Evolutionary conservation across 495 filamentous ascomycete species (phyloP).

Genomic region (Entonaema liquescens): DNA sequence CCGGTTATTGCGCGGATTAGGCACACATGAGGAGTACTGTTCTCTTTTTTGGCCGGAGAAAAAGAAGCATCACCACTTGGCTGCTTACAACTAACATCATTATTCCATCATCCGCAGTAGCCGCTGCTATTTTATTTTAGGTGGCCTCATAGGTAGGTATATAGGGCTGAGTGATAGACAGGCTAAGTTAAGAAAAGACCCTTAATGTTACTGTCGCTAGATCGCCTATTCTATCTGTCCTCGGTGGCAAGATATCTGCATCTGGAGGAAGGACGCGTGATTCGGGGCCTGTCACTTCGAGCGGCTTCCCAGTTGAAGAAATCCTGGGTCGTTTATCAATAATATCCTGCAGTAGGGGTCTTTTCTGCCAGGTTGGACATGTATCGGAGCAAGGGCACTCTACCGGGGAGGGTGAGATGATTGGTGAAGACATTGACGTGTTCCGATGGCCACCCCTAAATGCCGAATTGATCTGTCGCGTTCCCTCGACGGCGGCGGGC

Average conservation of each 20-base stretch:
- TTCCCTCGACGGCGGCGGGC: constrained; percentile 20
- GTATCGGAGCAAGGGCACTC: constrained; percentile 24
- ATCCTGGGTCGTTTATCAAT: constrained; percentile 12
- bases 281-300: constrained; percentile 6
- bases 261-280: constrained; percentile 23
- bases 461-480: constrained; percentile 35
- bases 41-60: constrained; percentile 11
- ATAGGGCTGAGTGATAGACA: constrained; percentile 33
- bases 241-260: neutral
- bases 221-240: constrained; percentile 3
- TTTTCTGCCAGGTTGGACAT: constrained; percentile 14
- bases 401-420: constrained; percentile 2
- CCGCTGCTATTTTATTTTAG: constrained; percentile 28
- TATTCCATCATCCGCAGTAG: constrained; percentile 29
- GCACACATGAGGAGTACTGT: constrained; percentile 16
- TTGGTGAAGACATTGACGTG: constrained; percentile 9
- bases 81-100: constrained; percentile 21
- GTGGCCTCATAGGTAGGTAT: constrained; percentile 7
- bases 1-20: constrained; percentile 20
- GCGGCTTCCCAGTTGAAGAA: constrained; percentile 30
- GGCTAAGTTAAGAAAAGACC: constrained; percentile 13
- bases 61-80: constrained; percentile 21
- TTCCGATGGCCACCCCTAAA: constrained; percentile 25
- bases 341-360: constrained; percentile 33
- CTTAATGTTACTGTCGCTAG: constrained; percentile 25